phyloP scores from a whole-genome alignment of 73 alveolate genomes.

The Stentor coeruleus region DNA sequence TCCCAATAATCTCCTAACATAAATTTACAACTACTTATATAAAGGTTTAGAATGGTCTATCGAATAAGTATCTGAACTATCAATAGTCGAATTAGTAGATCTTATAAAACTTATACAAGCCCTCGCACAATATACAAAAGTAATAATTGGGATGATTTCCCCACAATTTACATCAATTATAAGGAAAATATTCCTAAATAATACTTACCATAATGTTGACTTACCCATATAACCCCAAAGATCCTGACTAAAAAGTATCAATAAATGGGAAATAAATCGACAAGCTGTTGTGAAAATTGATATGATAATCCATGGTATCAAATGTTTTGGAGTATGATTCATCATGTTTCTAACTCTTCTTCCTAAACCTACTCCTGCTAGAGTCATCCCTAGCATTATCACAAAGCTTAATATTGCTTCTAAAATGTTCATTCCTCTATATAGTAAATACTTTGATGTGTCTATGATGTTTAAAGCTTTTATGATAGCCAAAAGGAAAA shows the following conservation, averaged over 20 bases:
- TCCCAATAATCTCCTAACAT: too few relatives aligned
- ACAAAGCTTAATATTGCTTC: background rate
- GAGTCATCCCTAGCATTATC: background rate
- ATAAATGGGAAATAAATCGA: background rate
- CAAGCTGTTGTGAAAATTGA: background rate
- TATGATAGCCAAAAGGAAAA: background rate
- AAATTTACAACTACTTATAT: too few relatives aligned
- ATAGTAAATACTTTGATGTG: background rate
- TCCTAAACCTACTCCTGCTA: background rate
- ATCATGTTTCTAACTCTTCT: background rate
- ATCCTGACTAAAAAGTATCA: background rate
- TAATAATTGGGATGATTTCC: conserved; percentile 1
- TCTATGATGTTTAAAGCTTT: background rate
- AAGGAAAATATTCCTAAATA: background rate
- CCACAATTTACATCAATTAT: background rate
- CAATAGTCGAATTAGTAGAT: background rate
- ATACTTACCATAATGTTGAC: background rate
- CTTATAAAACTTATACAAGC: background rate
- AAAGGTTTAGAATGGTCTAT: background rate
- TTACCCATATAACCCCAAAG: background rate
- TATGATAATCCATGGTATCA: background rate
- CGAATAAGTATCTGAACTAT: background rate
- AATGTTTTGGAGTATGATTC: background rate
- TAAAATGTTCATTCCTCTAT: background rate
- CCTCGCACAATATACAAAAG: background rate